phyloP scores from a whole-genome alignment of 305 asterid genomes.

The Striga hermonthica region DNA sequence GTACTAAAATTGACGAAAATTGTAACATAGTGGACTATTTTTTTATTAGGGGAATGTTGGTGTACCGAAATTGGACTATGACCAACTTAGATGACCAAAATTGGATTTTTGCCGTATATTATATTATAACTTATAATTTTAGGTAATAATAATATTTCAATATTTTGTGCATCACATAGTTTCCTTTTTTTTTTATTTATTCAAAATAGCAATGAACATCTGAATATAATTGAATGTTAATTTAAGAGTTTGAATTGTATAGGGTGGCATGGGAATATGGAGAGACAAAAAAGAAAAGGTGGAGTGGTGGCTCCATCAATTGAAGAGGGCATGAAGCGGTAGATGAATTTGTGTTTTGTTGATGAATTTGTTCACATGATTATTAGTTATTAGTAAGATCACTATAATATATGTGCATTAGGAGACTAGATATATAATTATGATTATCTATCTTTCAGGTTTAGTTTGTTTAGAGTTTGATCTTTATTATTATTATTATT shows the following conservation, averaged over 20 bases:
- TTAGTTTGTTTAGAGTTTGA: constrained; percentile 1
- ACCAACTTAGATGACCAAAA: too few species aligned
- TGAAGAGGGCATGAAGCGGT: constrained; percentile 37
- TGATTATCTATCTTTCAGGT: constrained; percentile 13
- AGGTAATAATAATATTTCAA: too few species aligned
- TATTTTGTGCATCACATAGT: not conserved
- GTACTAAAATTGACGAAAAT: too few species aligned
- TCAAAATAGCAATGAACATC: not conserved
- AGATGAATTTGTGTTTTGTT: not conserved
- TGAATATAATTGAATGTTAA: not conserved
- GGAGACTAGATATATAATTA: not conserved
- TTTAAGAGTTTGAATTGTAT: not conserved
- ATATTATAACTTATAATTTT: too few species aligned
- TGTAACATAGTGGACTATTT: too few species aligned
- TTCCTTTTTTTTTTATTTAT: too few species aligned
- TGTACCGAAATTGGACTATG: too few species aligned
- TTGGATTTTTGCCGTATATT: too few species aligned
- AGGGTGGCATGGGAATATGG: constrained; percentile 55
- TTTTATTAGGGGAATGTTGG: too few species aligned
- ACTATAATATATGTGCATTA: not conserved
- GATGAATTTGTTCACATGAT: not conserved
- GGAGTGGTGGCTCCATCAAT: constrained; percentile 36
- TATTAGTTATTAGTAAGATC: too few species aligned
- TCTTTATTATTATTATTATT: too few species aligned
- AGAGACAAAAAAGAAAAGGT: constrained; percentile 39